These are phyloP conservation scores for Clarkia xantiana DNA, from an alignment of 345 rosid species.

Conservation along the genomic window DNA sequence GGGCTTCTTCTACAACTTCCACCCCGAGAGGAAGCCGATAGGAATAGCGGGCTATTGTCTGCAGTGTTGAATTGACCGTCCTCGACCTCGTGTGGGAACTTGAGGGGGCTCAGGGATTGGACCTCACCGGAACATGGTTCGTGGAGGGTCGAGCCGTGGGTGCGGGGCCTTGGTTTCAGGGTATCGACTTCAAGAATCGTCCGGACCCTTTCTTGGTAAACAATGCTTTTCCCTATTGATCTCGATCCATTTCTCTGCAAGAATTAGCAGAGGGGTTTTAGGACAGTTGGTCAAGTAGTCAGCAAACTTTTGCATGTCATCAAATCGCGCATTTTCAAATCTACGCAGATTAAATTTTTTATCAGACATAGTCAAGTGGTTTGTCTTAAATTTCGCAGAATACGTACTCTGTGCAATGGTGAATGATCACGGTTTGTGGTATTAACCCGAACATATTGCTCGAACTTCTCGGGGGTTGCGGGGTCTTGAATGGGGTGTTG, in stretches of 20 bases:
- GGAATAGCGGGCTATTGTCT: constrained; percentile 61
- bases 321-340: too few relatives aligned
- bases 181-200: constrained; percentile 64
- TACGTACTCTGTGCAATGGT: constrained; percentile 40
- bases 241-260: constrained; percentile 57
- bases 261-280: background rate
- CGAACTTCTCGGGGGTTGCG: constrained; percentile 69
- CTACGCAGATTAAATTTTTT: too few relatives aligned
- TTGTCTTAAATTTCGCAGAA: too few relatives aligned
- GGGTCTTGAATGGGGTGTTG: constrained; percentile 64
- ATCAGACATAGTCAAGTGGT: too few relatives aligned
- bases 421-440: constrained; percentile 38
- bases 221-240: constrained; percentile 21
- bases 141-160: constrained; percentile 20
- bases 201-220: constrained; percentile 19
- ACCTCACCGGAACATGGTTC: constrained; percentile 44
- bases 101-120: constrained; percentile 31
- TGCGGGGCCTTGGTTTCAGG: constrained; percentile 24
- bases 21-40: constrained; percentile 54
- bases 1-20: constrained; percentile 40
- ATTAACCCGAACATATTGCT: constrained; percentile 33
- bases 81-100: constrained; percentile 27
- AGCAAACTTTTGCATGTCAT: too few relatives aligned
- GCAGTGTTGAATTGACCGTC: constrained; percentile 44
- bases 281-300: too few relatives aligned